Evolutionary conservation across 164 flowering plant species (phyloP).

Genomic region (Magnolia changhungtana): DNA sequence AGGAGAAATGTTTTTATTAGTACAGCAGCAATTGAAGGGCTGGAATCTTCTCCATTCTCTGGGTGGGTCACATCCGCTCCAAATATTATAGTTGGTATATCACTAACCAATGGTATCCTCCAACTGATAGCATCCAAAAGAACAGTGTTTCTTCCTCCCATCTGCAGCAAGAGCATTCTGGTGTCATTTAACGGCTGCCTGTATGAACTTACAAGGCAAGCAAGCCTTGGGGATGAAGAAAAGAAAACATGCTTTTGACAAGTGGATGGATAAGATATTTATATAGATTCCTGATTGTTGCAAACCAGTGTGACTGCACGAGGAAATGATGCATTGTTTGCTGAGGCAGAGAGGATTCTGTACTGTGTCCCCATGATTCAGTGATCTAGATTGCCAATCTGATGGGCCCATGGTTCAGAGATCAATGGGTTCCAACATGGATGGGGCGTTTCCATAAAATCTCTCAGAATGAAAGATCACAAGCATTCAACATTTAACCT

Average conservation of each 20-base stretch:
- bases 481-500: not conserved
- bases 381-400: not conserved
- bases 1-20: not conserved
- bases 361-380: not conserved
- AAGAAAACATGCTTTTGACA: not conserved
- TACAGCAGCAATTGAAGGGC: conserved; percentile 90
- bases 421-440: too few relatives aligned
- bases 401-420: not conserved
- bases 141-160: conserved; percentile 88
- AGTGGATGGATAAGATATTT: not conserved
- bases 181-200: not conserved
- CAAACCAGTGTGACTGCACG: not conserved
- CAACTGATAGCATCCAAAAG: conserved; percentile 79
- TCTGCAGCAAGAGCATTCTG: conserved; percentile 29
- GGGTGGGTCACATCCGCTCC: conserved; percentile 93
- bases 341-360: too few relatives aligned
- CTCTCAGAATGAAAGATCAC: not conserved
- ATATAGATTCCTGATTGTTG: not conserved
- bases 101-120: conserved; percentile 77
- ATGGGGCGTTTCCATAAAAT: not conserved
- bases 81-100: conserved; percentile 81
- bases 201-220: not conserved
- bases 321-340: too few relatives aligned
- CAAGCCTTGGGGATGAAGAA: not conserved
- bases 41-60: conserved; percentile 77